Percentiles rank a stretch among this genome's conserved stretches.
Conservation (phyloP, 139 green algal genomes). For the Microglena sp. region DNA sequence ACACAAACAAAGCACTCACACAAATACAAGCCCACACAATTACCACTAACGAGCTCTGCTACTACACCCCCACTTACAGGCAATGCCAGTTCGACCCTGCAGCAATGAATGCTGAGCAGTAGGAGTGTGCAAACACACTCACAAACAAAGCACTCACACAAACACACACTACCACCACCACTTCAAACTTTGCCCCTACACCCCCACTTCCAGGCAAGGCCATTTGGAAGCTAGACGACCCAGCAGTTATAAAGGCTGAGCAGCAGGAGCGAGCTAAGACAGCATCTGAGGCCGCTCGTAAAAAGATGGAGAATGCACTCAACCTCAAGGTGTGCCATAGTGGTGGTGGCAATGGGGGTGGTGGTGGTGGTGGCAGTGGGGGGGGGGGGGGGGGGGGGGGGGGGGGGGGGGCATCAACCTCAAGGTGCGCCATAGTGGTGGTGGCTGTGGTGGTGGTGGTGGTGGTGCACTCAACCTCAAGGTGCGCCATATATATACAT, state of each 20-base stretch:
- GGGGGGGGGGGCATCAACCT: neutral
- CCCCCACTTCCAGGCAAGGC: constrained; percentile 38
- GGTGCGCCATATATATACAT: neutral
- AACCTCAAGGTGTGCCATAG: constrained; percentile 23
- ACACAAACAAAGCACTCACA: no score
- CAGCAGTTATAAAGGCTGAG: constrained; percentile 63
- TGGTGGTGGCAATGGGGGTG: neutral
- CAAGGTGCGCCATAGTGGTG: neutral
- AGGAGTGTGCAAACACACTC: no score
- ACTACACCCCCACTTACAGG: no score
- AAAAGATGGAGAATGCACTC: constrained; percentile 45
- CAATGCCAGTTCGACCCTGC: no score
- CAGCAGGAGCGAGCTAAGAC: constrained; percentile 33
- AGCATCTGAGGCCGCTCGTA: constrained; percentile 44
- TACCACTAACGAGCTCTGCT: no score
- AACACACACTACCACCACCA: no score
- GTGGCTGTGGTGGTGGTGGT: neutral
- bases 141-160: no score
- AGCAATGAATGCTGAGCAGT: no score
- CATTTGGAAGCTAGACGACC: constrained; percentile 90
- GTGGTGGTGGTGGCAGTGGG: no score
- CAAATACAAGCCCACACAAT: no score
- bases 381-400: no score
- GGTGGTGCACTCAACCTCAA: neutral
- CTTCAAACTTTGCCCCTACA: no score